These are phyloP conservation scores for Lactarius pseudohatsudake DNA, from an alignment of 768 basidiomycete genomes.

Conservation along the genomic window DNA sequence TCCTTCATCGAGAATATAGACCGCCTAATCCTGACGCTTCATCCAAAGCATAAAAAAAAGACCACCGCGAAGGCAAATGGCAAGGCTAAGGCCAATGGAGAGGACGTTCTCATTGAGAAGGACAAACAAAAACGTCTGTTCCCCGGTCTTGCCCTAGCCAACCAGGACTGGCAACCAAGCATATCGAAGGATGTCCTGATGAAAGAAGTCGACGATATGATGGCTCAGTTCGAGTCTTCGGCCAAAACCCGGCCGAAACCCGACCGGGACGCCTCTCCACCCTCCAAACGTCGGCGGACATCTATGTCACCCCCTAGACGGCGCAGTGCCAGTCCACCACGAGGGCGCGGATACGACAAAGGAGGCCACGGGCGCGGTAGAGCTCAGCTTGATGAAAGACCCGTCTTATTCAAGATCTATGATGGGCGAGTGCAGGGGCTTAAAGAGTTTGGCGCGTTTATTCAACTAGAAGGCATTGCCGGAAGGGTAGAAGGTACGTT, in stretches of 20 bases:
- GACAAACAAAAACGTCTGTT: conserved; percentile 85
- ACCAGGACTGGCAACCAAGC: conserved; percentile 63
- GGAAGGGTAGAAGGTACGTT: conserved; percentile 88
- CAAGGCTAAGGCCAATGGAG: conserved; percentile 37
- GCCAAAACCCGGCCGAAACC: conserved; percentile 56
- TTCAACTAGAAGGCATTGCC: conserved; percentile 80
- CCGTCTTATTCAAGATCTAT: conserved; percentile 94
- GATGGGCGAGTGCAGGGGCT: conserved; percentile 78
- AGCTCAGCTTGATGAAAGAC: conserved; percentile 68
- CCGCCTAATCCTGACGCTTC: conserved; percentile 89
- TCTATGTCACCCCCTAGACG: conserved; percentile 49
- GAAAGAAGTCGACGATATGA: conserved; percentile 87
- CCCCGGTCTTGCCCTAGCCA: conserved; percentile 82
- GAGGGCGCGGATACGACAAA: conserved; percentile 50
- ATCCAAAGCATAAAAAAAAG: conserved; percentile 93
- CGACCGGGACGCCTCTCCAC: conserved; percentile 37
- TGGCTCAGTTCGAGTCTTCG: conserved; percentile 68
- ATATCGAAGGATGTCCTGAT: conserved; percentile 77
- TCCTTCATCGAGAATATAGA: conserved; percentile 92
- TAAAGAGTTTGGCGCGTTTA: conserved; percentile 96
- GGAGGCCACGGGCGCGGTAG: conserved; percentile 44
- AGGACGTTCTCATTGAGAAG: conserved; percentile 50
- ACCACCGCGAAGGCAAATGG: conserved; percentile 44
- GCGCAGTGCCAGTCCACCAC: conserved; percentile 57
- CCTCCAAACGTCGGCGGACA: conserved; percentile 62